These are phyloP conservation scores for Diutina pseudorugosa DNA, from an alignment of 1,139 yeast genomes.

Conservation along the genomic window DNA sequence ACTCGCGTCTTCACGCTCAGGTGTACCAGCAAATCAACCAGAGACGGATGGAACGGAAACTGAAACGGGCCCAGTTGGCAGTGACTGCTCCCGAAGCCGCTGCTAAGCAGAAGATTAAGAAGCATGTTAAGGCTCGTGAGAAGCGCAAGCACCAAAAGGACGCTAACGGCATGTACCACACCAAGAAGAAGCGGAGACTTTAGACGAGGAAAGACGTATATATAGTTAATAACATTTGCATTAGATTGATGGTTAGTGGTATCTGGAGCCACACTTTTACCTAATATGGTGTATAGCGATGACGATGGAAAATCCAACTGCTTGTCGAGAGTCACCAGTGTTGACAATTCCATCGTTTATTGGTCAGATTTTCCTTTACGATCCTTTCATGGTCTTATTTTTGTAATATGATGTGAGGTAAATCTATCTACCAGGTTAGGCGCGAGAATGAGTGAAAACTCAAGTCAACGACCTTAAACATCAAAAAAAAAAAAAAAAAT, in stretches of 20 bases:
- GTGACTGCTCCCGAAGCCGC: constrained; percentile 71
- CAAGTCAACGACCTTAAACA: too few species aligned
- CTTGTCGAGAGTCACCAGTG: too few species aligned
- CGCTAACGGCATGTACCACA: constrained; percentile 63
- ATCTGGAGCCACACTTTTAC: background rate
- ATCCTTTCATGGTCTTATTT: too few species aligned
- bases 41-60: constrained; percentile 65
- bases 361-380: too few species aligned
- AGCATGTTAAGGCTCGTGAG: constrained; percentile 65
- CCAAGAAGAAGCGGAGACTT: constrained; percentile 39
- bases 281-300: too few species aligned
- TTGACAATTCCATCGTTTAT: too few species aligned
- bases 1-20: background rate
- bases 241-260: background rate
- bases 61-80: constrained; percentile 67
- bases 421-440: too few species aligned
- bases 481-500: too few species aligned
- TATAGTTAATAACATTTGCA: background rate
- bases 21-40: constrained; percentile 9
- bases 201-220: background rate
- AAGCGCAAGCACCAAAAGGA: constrained; percentile 67
- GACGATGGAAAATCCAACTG: too few species aligned
- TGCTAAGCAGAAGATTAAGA: constrained; percentile 64
- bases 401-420: too few species aligned
- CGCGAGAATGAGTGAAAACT: too few species aligned